phyloP scores from a whole-genome alignment of 1,139 yeast genomes.

The Candida buenavistaensis region DNA sequence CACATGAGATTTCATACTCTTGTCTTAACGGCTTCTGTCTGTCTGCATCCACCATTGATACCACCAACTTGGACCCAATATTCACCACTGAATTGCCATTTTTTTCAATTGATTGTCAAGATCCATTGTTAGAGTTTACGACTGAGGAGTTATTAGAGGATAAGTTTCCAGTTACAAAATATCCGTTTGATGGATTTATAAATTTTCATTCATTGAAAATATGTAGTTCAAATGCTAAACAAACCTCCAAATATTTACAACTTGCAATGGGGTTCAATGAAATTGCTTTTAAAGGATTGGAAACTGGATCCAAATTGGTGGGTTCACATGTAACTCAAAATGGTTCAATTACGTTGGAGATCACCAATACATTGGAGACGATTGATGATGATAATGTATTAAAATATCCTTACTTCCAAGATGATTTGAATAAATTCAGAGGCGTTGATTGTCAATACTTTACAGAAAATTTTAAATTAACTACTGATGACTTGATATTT shows the following conservation, averaged over 20 bases:
- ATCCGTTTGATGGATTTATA: constrained; percentile 31
- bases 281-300: constrained; percentile 65
- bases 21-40: constrained; percentile 9
- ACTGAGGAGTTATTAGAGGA: constrained; percentile 24
- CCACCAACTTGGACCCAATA: constrained; percentile 6
- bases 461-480: constrained; percentile 16
- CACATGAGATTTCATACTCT: constrained; percentile 1
- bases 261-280: constrained; percentile 62
- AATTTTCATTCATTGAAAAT: constrained; percentile 34
- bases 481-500: constrained; percentile 19
- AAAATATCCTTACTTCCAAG: constrained; percentile 17
- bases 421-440: constrained; percentile 14
- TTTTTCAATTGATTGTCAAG: constrained; percentile 16
- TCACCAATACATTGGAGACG: constrained; percentile 25
- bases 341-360: constrained; percentile 56
- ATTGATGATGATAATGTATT: constrained; percentile 19
- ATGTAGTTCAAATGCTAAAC: constrained; percentile 60
- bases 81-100: constrained; percentile 23
- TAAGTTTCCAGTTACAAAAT: constrained; percentile 23
- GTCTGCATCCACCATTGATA: constrained; percentile 7
- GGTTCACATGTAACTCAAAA: constrained; percentile 63
- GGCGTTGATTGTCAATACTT: constrained; percentile 10
- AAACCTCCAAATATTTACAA: constrained; percentile 56
- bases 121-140: constrained; percentile 18
- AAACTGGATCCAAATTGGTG: constrained; percentile 59